Evolutionary conservation across 2,329 filamentous ascomycete species (phyloP), one percentile per base, ranked within the genome.

Genomic region (Aspergillus tubingensis): DNA sequence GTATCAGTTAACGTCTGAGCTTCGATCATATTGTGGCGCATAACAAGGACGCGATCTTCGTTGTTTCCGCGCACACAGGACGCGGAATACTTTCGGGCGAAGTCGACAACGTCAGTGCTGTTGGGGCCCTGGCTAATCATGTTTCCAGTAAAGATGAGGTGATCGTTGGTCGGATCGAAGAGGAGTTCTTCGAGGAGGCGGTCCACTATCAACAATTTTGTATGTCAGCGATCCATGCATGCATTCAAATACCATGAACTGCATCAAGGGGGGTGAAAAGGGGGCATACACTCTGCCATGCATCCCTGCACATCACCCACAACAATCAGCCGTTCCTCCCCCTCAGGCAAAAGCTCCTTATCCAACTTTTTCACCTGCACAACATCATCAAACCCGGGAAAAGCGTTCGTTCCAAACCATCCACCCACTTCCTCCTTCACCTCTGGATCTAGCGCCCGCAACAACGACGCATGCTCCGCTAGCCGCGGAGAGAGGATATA

Each of bases 271-370:
- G 32, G 17, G 7, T 8, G 25, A 10, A 23, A 30, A 17, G 47
- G 21, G 51, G 41, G 68, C 73, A 82, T 77, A 72, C 91, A 82
- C 62, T 92, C 85, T 11, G 84, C 74, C 67, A 86, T 86, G 80
- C 95, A 95, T 52, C 95, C 95, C 78, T 98, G 94, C 13, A 98
- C 91, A 77, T 99, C 95, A 57, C 95, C 94, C 36, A 98, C 82
- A 62, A 98, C 82, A 36, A 98, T 81, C 23, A 99, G 79, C 17
- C 92, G 82, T 57, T 84, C 74, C 44, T 72, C 57, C 21, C 66
- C 58, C 30, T 74, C 70, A 10, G 83, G 83, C 11, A 85, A 63
- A 52, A 83, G 71, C 3, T 72, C 65, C 25, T 77, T 66, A 65
- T 85, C 80, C 64, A 88, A 67, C 13, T 77, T 77, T 65, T 77